phyloP scores from a whole-genome alignment of 148 eudicot species.

The Diospyros lotus region DNA sequence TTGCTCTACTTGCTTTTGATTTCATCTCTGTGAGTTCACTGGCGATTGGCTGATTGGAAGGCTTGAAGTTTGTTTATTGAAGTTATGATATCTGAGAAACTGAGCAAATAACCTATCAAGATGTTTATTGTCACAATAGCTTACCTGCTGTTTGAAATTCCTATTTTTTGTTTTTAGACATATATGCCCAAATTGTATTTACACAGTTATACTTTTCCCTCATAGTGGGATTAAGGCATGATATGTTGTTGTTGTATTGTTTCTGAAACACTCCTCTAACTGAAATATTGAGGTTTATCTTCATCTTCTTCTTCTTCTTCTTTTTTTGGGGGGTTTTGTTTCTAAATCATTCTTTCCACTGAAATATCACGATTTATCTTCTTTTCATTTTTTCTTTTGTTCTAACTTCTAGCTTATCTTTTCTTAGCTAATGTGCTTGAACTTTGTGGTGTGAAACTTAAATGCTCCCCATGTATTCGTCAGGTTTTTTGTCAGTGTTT shows the following conservation, averaged over 20 bases:
- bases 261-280: neutral
- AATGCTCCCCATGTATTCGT: too few relatives aligned
- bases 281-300: neutral
- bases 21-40: neutral
- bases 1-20: neutral
- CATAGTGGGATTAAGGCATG: too few relatives aligned
- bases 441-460: too few relatives aligned
- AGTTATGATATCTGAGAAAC: constrained; percentile 7
- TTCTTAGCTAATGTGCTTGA: too few relatives aligned
- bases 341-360: neutral
- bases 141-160: neutral
- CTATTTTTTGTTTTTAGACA: neutral
- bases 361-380: too few relatives aligned
- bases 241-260: neutral
- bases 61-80: neutral
- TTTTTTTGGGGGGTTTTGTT: neutral
- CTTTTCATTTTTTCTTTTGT: too few relatives aligned
- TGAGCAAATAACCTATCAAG: neutral
- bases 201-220: too few relatives aligned
- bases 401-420: too few relatives aligned
- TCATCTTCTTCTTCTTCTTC: too few relatives aligned
- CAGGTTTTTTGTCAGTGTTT: too few relatives aligned
- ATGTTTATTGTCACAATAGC: neutral
- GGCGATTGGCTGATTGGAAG: neutral
- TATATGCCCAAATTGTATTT: too few relatives aligned